Percentiles rank a stretch among this genome's conserved stretches.
Evolutionary conservation across 768 basidiomycete species (phyloP).

Genomic region (Postia placenta): DNA sequence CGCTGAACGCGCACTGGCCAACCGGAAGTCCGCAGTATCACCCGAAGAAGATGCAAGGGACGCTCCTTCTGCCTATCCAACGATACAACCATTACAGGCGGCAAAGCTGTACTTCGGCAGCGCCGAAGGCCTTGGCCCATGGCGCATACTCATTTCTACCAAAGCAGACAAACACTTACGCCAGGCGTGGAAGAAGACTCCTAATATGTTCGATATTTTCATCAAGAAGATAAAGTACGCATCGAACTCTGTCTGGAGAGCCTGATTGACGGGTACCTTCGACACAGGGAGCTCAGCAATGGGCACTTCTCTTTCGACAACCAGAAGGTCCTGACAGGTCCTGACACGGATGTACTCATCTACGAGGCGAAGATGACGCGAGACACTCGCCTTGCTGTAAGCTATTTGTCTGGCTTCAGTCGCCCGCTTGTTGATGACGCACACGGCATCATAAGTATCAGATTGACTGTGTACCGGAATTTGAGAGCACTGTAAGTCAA

Average conservation of each 20-base stretch:
- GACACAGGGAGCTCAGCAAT: constrained; percentile 56
- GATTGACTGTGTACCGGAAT: constrained; percentile 16
- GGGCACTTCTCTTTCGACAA: constrained; percentile 68
- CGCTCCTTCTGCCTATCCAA: constrained; percentile 30
- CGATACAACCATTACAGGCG: constrained; percentile 48
- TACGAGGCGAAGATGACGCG: constrained; percentile 64
- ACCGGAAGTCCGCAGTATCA: no score
- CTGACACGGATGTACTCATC: constrained; percentile 43
- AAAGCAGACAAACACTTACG: constrained; percentile 47
- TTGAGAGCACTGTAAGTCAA: constrained; percentile 12
- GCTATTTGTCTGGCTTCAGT: not conserved
- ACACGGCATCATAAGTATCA: constrained; percentile 12
- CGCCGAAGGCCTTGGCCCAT: constrained; percentile 52
- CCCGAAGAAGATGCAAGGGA: constrained; percentile 3
- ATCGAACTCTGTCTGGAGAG: not conserved
- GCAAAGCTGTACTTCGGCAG: constrained; percentile 53
- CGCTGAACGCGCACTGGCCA: not conserved
- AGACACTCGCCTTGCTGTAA: constrained; percentile 20
- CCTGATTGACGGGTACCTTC: no score
- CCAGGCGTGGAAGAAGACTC: constrained; percentile 36
- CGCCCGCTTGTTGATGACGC: not conserved
- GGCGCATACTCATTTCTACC: constrained; percentile 51
- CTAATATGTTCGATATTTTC: constrained; percentile 41
- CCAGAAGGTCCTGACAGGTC: constrained; percentile 50
- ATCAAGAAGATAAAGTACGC: constrained; percentile 62